Evolutionary conservation across 495 filamentous ascomycete species (phyloP).

Genomic region (Penicillium paradoxum): DNA sequence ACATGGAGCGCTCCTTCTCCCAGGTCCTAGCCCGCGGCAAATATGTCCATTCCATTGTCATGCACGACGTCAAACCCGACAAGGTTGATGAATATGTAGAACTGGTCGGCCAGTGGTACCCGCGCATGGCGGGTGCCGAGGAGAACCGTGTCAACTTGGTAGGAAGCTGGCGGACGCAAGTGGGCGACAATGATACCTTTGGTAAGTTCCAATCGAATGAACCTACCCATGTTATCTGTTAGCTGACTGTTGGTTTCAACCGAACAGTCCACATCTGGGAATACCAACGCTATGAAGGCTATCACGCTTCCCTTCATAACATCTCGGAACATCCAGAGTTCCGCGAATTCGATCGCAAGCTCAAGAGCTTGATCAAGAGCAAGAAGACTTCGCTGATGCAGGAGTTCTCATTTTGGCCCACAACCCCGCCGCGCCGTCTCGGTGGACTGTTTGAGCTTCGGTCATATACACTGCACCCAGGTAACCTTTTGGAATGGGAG

Average conservation of each 20-base stretch:
- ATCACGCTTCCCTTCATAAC: conserved; percentile 82
- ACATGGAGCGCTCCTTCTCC: conserved; percentile 91
- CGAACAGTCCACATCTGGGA: conserved; percentile 91
- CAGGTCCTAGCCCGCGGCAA: conserved; percentile 93
- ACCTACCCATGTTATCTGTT: background rate
- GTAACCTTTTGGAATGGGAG: conserved; percentile 96
- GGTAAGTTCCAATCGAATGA: conserved; percentile 45
- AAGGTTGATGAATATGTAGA: conserved; percentile 92
- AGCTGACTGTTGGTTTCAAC: background rate
- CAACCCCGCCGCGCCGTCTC: conserved; percentile 79
- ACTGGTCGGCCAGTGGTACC: conserved; percentile 90
- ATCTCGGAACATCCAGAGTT: conserved; percentile 78
- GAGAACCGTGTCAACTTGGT: conserved; percentile 94
- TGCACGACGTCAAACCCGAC: conserved; percentile 94
- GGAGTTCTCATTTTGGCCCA: conserved; percentile 99
- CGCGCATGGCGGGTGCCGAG: conserved; percentile 68
- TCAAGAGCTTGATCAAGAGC: conserved; percentile 71
- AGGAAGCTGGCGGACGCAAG: conserved; percentile 97
- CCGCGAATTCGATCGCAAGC: conserved; percentile 71
- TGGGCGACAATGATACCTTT: conserved; percentile 96
- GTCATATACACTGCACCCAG: conserved; percentile 93
- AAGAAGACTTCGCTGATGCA: conserved; percentile 95
- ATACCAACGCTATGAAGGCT: conserved; percentile 95
- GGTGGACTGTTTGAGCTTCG: conserved; percentile 95
- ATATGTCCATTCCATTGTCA: conserved; percentile 96